phyloP scores from a whole-genome alignment of 1,284 basidiomycete genomes.

The Fereydounia khargensis region DNA sequence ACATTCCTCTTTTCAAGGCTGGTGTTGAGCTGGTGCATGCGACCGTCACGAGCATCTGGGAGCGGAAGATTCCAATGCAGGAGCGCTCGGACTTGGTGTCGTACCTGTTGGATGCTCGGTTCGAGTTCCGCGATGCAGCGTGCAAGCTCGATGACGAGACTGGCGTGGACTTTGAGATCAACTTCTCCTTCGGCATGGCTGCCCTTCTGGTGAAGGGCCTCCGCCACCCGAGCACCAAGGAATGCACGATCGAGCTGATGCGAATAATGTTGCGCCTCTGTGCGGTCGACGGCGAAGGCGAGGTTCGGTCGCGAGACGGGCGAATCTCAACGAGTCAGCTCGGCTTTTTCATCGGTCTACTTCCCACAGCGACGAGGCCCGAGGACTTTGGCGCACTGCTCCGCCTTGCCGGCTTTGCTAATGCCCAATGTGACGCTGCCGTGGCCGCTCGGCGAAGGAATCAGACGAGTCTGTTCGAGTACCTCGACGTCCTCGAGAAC shows the following conservation, averaged over 20 bases:
- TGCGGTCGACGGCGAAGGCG: slow-evolving; percentile 29
- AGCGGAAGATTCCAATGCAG: slow-evolving; percentile 29
- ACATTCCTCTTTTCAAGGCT: slow-evolving; percentile 47
- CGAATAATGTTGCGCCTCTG: slow-evolving; percentile 37
- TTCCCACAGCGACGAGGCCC: slow-evolving; percentile 39
- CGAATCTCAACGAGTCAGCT: slow-evolving; percentile 37
- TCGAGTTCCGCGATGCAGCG: slow-evolving; percentile 46
- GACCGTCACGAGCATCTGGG: slow-evolving; percentile 37
- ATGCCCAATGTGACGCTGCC: slow-evolving; percentile 15
- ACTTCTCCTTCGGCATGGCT: slow-evolving; percentile 49
- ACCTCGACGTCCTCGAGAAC: slow-evolving; percentile 41
- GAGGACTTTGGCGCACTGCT: slow-evolving; percentile 47
- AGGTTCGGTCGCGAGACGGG: slow-evolving; percentile 18
- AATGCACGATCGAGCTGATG: slow-evolving; percentile 41
- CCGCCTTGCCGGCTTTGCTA: slow-evolving; percentile 30
- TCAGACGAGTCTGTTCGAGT: slow-evolving; percentile 28
- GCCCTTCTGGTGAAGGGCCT: slow-evolving; percentile 50
- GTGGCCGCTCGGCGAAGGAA: slow-evolving; percentile 29
- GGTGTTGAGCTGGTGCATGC: slow-evolving; percentile 45
- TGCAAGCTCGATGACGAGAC: slow-evolving; percentile 49
- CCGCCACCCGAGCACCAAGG: slow-evolving; percentile 44
- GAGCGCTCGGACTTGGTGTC: slow-evolving; percentile 32
- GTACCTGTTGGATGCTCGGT: slow-evolving; percentile 42
- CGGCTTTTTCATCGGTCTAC: slow-evolving; percentile 46
- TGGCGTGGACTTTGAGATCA: slow-evolving; percentile 53